A percentile compares a stretch with the other conserved stretches of the same genome.
Evolutionary conservation across 2,329 filamentous ascomycete species (phyloP).

Genomic region (Penicillium sp.): DNA sequence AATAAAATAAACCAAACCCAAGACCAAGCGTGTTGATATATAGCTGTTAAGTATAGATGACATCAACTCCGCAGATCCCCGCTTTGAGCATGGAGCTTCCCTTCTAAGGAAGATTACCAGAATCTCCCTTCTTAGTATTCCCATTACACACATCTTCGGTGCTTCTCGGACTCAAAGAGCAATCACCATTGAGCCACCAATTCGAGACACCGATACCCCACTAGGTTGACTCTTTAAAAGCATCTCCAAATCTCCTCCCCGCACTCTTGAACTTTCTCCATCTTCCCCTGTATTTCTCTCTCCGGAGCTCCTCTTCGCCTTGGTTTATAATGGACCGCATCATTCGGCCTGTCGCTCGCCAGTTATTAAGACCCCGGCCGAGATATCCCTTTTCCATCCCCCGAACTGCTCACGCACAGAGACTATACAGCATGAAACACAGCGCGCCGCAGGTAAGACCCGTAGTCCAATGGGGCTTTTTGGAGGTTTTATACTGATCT

Average conservation of each 20-base stretch:
- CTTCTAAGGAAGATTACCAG: slow-evolving; percentile 10
- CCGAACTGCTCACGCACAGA: slow-evolving; percentile 29
- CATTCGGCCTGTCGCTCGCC: slow-evolving; percentile 35
- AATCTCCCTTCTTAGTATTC: background rate
- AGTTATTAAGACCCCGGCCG: slow-evolving; percentile 34
- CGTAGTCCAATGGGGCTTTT: background rate
- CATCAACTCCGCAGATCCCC: slow-evolving; percentile 15
- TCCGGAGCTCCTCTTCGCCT: background rate
- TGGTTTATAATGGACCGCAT: slow-evolving; percentile 33
- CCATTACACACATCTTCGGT: slow-evolving; percentile 15
- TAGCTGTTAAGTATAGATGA: slow-evolving; percentile 4
- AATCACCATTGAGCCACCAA: slow-evolving; percentile 18
- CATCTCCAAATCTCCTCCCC: slow-evolving; percentile 17
- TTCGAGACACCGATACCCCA: background rate
- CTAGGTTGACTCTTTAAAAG: slow-evolving; percentile 14
- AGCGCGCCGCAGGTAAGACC: slow-evolving; percentile 39
- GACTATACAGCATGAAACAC: slow-evolving; percentile 44
- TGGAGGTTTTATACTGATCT: slow-evolving; percentile 1
- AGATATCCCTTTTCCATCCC: slow-evolving; percentile 39
- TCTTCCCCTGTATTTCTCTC: slow-evolving; percentile 5
- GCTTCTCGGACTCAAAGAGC: slow-evolving; percentile 23
- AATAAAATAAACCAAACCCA: background rate
- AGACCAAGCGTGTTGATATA: background rate
- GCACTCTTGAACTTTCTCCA: slow-evolving; percentile 15
- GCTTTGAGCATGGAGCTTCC: slow-evolving; percentile 19